Evolutionary conservation across 2,329 filamentous ascomycete genomes (phyloP).

Genomic region (Neoascochyta sp.): DNA sequence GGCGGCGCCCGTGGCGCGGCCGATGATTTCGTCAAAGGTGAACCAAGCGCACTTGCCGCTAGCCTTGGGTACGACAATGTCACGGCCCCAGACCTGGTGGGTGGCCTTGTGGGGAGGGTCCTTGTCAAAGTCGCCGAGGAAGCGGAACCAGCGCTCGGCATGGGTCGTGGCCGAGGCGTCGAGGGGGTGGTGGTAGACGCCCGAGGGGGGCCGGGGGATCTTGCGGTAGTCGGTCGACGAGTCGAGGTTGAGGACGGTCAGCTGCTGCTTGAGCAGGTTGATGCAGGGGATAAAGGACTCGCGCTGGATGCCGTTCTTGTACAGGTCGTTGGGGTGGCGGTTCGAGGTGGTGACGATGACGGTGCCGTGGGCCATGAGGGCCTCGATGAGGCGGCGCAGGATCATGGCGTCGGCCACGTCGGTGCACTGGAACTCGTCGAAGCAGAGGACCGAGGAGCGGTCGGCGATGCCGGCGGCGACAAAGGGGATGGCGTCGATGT

Average conservation of each 20-base stretch:
- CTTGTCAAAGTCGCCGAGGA: conserved; percentile 77
- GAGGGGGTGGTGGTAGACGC: conserved; percentile 88
- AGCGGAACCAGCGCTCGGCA: conserved; percentile 92
- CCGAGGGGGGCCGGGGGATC: conserved; percentile 86
- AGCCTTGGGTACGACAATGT: conserved; percentile 81
- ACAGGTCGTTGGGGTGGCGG: conserved; percentile 91
- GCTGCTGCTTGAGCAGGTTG: conserved; percentile 75
- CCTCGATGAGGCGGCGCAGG: conserved; percentile 78
- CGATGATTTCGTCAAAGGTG: conserved; percentile 88
- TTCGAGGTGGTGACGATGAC: conserved; percentile 96
- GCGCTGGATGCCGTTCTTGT: conserved; percentile 96
- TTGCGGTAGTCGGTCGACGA: conserved; percentile 96
- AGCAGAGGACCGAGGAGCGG: conserved; percentile 81
- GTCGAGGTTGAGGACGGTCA: conserved; percentile 91
- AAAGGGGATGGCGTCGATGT: conserved; percentile 86
- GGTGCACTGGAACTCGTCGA: conserved; percentile 98
- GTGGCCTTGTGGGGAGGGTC: conserved; percentile 72
- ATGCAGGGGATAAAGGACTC: conserved; percentile 96
- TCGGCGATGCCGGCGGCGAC: conserved; percentile 93
- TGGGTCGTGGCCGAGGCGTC: conserved; percentile 74
- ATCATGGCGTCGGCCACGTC: conserved; percentile 99
- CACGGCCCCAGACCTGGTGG: conserved; percentile 87
- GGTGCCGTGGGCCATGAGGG: conserved; percentile 93
- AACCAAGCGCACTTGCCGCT: conserved; percentile 88
- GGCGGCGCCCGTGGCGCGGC: conserved; percentile 81